Percentiles rank a stretch among this genome's conserved stretches.
phyloP scores from a whole-genome alignment of 192 early-diverging fungal genomes.

The Coemansia sp. region DNA sequence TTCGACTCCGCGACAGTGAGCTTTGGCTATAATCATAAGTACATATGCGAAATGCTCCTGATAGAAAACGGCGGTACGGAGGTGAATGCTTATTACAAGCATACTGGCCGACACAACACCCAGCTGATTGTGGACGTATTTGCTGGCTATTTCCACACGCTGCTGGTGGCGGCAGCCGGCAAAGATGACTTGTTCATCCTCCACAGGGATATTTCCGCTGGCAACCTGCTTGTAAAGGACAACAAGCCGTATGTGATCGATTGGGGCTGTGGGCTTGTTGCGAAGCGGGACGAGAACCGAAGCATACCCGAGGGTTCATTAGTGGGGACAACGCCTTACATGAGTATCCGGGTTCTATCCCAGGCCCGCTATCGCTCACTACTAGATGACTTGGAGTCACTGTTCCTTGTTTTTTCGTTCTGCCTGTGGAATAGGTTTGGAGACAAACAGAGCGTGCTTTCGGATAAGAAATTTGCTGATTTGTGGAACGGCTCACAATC shows the following conservation, averaged over 20 bases:
- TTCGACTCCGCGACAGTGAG: background rate
- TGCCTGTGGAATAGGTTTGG: constrained; percentile 8
- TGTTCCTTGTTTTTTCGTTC: constrained; percentile 5
- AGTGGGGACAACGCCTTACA: constrained; percentile 7
- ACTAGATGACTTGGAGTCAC: constrained; percentile 5
- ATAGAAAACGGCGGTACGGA: constrained; percentile 3
- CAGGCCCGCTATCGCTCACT: background rate
- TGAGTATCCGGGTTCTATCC: constrained; percentile 6
- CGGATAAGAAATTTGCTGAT: background rate
- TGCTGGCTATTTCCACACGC: constrained; percentile 9
- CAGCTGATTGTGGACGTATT: constrained; percentile 4
- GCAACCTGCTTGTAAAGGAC: constrained; percentile 4
- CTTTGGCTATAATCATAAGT: background rate
- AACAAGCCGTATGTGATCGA: constrained; percentile 8
- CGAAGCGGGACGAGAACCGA: background rate
- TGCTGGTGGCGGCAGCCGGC: constrained; percentile 8
- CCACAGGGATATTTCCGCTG: constrained; percentile 2
- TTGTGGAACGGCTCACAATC: background rate
- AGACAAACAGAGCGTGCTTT: background rate
- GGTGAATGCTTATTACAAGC: background rate
- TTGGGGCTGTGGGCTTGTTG: constrained; percentile 13
- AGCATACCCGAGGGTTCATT: background rate
- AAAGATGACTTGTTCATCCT: background rate
- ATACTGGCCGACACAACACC: too few species aligned
- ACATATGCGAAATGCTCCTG: background rate